These are phyloP conservation scores for Albugo candida DNA, from an alignment of 352 stramenopile species.

Conservation along the genomic window DNA sequence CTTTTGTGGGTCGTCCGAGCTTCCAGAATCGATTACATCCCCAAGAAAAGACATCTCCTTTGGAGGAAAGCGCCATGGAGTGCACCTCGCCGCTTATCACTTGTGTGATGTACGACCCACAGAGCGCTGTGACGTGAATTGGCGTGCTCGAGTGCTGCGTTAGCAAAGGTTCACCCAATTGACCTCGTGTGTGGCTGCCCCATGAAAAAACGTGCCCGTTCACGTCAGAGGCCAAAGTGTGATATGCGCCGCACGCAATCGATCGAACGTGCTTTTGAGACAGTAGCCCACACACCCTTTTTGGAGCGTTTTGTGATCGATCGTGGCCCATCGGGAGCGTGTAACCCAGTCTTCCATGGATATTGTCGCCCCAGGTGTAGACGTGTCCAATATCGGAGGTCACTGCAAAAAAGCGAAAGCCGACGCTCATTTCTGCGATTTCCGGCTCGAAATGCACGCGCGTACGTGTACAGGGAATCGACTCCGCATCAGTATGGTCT, in stretches of 20 bases:
- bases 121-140: slow-evolving; percentile 21
- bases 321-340: slow-evolving; percentile 19
- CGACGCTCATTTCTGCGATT: slow-evolving; percentile 20
- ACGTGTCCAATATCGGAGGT: slow-evolving; percentile 38
- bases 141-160: slow-evolving; percentile 10
- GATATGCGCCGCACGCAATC: slow-evolving; percentile 47
- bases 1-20: slow-evolving; percentile 23
- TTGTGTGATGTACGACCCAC: slow-evolving; percentile 30
- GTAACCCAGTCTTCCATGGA: slow-evolving; percentile 36
- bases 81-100: slow-evolving; percentile 59
- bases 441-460: background rate
- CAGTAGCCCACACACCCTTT: background rate
- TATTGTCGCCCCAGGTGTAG: slow-evolving; percentile 66
- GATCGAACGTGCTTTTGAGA: slow-evolving; percentile 14
- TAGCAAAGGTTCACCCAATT: background rate
- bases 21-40: slow-evolving; percentile 48
- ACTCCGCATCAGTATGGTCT: background rate
- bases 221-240: slow-evolving; percentile 40
- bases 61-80: slow-evolving; percentile 38
- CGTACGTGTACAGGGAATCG: slow-evolving; percentile 1
- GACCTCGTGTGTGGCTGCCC: slow-evolving; percentile 33
- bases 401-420: slow-evolving; percentile 37
- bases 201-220: slow-evolving; percentile 59
- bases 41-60: slow-evolving; percentile 45
- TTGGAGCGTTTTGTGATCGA: slow-evolving; percentile 13